Percentiles rank a stretch among this genome's conserved stretches.
Conservation (phyloP, 129 eudicot species). For the Logfia minima region DNA sequence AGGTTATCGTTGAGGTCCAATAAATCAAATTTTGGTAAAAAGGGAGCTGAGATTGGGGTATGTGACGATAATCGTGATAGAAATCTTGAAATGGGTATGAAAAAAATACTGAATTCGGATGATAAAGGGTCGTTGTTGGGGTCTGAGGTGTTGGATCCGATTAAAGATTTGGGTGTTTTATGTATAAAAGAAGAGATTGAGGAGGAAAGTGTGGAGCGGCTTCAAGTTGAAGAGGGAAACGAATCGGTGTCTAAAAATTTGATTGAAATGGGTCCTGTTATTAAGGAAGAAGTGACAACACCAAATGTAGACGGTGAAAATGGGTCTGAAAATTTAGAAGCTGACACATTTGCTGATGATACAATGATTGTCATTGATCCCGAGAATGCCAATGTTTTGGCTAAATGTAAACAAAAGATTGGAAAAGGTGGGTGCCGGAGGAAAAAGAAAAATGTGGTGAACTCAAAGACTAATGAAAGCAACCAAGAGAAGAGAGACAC, state of each 20-base stretch:
- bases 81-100: constrained; percentile 17
- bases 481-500: not conserved
- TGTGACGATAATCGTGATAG: constrained; percentile 15
- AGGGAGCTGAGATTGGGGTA: constrained; percentile 21
- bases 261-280: constrained; percentile 8
- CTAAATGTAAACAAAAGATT: constrained; percentile 1
- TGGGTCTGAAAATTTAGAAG: constrained; percentile 21
- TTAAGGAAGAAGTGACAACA: not conserved
- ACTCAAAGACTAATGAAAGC: constrained; percentile 5
- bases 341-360: constrained; percentile 25
- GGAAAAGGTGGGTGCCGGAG: constrained; percentile 13
- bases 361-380: constrained; percentile 16
- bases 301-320: constrained; percentile 16
- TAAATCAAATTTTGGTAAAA: constrained; percentile 7
- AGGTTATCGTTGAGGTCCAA: constrained; percentile 12
- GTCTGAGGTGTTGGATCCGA: constrained; percentile 27
- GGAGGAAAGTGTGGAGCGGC: constrained; percentile 24
- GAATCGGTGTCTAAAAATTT: constrained; percentile 6
- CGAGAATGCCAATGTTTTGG: constrained; percentile 13
- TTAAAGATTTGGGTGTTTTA: constrained; percentile 24
- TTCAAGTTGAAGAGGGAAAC: constrained; percentile 6
- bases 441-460: constrained; percentile 23
- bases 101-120: constrained; percentile 2
- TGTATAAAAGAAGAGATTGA: constrained; percentile 16
- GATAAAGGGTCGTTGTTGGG: constrained; percentile 30